phyloP scores from a whole-genome alignment of 495 filamentous ascomycete genomes.

The Daldinia vernicosa region DNA sequence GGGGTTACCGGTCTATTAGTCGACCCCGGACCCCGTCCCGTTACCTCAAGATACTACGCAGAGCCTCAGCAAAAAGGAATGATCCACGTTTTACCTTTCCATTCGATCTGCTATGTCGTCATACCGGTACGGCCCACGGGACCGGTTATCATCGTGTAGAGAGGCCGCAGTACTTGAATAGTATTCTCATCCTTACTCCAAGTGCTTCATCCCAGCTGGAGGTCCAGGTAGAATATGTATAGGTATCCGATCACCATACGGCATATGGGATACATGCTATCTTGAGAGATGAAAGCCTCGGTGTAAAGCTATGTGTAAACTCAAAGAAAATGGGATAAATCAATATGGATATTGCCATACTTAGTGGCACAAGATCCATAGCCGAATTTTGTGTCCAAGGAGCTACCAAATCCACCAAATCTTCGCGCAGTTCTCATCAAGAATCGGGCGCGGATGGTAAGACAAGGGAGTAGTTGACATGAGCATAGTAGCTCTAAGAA shows the following conservation, averaged over 20 bases:
- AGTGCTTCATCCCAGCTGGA: neutral
- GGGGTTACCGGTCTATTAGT: neutral
- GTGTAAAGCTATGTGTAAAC: neutral
- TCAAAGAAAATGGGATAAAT: neutral
- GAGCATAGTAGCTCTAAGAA: neutral
- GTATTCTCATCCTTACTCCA: neutral
- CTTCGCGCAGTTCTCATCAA: neutral
- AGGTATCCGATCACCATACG: neutral
- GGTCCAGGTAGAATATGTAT: neutral
- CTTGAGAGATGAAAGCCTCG: neutral
- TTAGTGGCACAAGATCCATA: neutral
- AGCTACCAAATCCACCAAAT: neutral
- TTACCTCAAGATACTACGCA: neutral
- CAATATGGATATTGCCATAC: neutral
- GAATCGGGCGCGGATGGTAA: neutral
- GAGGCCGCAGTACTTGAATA: neutral
- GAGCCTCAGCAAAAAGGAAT: neutral
- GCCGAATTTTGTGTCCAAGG: neutral
- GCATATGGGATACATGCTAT: neutral
- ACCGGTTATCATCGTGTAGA: neutral
- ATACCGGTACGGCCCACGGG: neutral
- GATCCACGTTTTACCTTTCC: neutral
- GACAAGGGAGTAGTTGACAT: neutral
- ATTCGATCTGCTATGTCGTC: neutral
- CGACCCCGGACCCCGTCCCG: neutral